Conservation (phyloP, 2,329 filamentous ascomycete species). For the Colletotrichum sp. region DNA sequence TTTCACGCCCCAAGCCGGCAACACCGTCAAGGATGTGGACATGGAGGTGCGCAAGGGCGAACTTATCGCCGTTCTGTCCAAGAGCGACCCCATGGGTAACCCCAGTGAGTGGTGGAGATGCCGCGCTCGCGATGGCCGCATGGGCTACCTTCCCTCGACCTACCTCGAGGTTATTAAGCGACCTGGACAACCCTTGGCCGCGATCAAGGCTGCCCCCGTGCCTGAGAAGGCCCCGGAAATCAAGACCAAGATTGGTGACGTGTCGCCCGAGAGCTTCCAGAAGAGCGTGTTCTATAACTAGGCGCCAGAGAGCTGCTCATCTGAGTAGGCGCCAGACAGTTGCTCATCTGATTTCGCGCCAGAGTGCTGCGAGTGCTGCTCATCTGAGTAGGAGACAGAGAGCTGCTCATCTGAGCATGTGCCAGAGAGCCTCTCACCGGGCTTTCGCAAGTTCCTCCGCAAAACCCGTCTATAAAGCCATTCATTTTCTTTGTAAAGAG, state of each 20-base stretch:
- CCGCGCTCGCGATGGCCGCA: constrained; percentile 83
- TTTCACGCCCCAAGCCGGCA: constrained; percentile 80
- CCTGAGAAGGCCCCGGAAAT: constrained; percentile 28
- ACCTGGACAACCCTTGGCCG: constrained; percentile 54
- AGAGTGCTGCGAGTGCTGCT: too few species aligned
- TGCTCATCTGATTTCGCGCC: too few species aligned
- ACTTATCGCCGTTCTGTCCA: constrained; percentile 90
- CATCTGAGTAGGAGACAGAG: too few species aligned
- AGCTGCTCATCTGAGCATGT: not conserved
- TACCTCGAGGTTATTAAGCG: constrained; percentile 80
- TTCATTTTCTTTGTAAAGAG: constrained; percentile 10
- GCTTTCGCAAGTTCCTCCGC: not conserved
- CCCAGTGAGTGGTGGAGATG: constrained; percentile 98
- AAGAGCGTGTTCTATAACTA: constrained; percentile 65
- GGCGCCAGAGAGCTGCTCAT: not conserved
- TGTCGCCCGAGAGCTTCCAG: constrained; percentile 60
- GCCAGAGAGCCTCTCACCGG: too few species aligned
- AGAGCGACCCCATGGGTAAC: constrained; percentile 90
- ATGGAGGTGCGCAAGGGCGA: constrained; percentile 94
- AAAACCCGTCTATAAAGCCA: not conserved
- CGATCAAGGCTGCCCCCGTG: constrained; percentile 54
- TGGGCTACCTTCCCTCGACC: constrained; percentile 90
- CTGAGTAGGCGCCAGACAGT: not conserved
- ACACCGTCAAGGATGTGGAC: constrained; percentile 74
- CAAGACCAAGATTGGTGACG: constrained; percentile 56